phyloP scores from a whole-genome alignment of 306 rosid genomes.

The Erythrophleum fordii region DNA sequence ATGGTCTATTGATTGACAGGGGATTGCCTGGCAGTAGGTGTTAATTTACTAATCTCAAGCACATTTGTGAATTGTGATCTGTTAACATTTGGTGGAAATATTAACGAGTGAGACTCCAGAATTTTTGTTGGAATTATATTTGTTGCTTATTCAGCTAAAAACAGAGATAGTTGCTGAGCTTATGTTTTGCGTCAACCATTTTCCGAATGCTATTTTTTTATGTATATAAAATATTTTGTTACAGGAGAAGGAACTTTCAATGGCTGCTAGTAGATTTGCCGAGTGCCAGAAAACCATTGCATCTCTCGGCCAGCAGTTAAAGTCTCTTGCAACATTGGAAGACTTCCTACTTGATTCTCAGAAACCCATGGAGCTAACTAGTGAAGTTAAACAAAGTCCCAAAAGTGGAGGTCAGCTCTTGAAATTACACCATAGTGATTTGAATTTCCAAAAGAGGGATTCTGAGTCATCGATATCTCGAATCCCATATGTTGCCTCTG shows the following conservation, averaged over 20 bases:
- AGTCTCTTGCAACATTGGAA: conserved; percentile 72
- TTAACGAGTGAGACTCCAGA: not conserved
- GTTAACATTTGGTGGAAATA: not conserved
- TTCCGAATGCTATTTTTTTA: not conserved
- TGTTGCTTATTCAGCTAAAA: not conserved
- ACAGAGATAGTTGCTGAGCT: not conserved
- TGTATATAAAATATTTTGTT: not conserved
- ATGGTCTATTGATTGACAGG: not conserved
- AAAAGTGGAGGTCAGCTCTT: conserved; percentile 29
- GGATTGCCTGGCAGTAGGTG: not conserved
- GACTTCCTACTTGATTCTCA: conserved; percentile 65
- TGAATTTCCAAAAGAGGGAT: conserved; percentile 37
- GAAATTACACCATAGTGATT: conserved; percentile 33
- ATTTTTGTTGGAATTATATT: not conserved
- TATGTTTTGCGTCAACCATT: not conserved
- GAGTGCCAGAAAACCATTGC: conserved; percentile 89
- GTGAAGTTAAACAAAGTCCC: conserved; percentile 33
- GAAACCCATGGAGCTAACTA: conserved; percentile 35
- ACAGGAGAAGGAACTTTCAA: conserved; percentile 76
- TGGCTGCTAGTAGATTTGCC: conserved; percentile 69
- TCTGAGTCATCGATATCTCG: conserved; percentile 38
- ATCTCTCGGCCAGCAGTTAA: conserved; percentile 71
- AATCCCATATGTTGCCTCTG: conserved; percentile 39
- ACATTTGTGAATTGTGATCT: not conserved
- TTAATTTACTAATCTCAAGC: not conserved